A percentile compares a stretch with the other conserved stretches of the same genome.
phyloP scores from a whole-genome alignment of 2,329 filamentous ascomycete genomes.

The Cercospora sojina region DNA sequence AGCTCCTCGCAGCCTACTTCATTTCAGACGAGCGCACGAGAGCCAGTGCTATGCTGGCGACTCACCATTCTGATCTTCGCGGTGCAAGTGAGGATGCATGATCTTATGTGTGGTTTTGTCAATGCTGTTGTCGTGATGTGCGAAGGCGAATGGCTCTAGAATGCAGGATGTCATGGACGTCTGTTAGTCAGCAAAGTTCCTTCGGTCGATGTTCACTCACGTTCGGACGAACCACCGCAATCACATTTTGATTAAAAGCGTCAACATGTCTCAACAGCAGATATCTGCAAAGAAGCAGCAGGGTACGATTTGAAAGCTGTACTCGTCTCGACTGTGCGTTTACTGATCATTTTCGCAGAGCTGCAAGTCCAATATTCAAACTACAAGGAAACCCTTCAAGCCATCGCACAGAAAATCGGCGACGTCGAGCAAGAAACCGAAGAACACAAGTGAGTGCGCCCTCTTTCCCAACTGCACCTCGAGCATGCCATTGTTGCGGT shows the following conservation, averaged over 20 bases:
- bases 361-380: slow-evolving; percentile 77
- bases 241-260: background rate
- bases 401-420: slow-evolving; percentile 92
- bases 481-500: slow-evolving; percentile 24
- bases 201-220: background rate
- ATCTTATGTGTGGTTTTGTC: background rate
- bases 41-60: background rate
- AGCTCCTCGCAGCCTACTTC: slow-evolving; percentile 83
- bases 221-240: background rate
- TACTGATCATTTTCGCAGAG: slow-evolving; percentile 54
- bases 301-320: slow-evolving; percentile 48
- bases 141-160: background rate
- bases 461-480: background rate
- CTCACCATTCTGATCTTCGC: slow-evolving; percentile 80
- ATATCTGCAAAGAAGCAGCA: slow-evolving; percentile 70
- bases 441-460: slow-evolving; percentile 79
- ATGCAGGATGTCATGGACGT: background rate
- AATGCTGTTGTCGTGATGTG: background rate
- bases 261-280: slow-evolving; percentile 50
- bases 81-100: slow-evolving; percentile 98
- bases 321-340: background rate
- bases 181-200: slow-evolving; percentile 1
- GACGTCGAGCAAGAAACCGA: slow-evolving; percentile 97
- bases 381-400: slow-evolving; percentile 76
- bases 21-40: slow-evolving; percentile 17